Conservation (phyloP, 345 rosid genomes). For the Litchi chinensis region DNA sequence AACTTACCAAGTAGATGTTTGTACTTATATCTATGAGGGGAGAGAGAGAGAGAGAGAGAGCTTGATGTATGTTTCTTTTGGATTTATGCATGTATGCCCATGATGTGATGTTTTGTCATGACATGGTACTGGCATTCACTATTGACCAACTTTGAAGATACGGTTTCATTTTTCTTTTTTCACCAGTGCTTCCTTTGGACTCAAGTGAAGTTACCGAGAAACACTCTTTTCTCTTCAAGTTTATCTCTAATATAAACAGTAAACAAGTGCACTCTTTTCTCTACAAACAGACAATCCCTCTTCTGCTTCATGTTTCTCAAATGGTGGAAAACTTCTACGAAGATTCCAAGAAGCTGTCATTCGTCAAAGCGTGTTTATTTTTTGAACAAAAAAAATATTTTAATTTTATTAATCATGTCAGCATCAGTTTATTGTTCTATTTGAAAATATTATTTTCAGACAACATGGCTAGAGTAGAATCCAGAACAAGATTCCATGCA, state of each 20-base stretch:
- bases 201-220: conserved; percentile 36
- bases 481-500: conserved; percentile 14
- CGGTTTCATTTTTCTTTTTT: not conserved
- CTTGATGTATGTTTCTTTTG: conserved; percentile 24
- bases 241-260: not conserved
- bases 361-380: not conserved
- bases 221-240: not conserved
- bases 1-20: conserved; percentile 44
- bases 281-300: conserved; percentile 24
- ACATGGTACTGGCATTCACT: conserved; percentile 42
- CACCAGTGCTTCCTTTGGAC: conserved; percentile 22
- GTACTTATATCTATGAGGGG: conserved; percentile 49
- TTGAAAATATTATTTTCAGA: not conserved
- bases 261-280: conserved; percentile 15
- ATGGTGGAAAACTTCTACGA: conserved; percentile 22
- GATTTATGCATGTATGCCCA: conserved; percentile 42
- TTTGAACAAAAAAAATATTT: not conserved
- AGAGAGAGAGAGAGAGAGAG: conserved; percentile 21
- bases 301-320: conserved; percentile 18
- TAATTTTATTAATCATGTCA: conserved; percentile 20
- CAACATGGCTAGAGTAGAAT: conserved; percentile 14
- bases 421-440: conserved; percentile 8
- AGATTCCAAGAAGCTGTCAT: conserved; percentile 34
- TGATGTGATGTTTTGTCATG: conserved; percentile 62
- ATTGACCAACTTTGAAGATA: conserved; percentile 35